Percentiles rank a stretch among this genome's conserved stretches.
phyloP scores from a whole-genome alignment of 2,329 filamentous ascomycete species.

The Fusarium metavorans region DNA sequence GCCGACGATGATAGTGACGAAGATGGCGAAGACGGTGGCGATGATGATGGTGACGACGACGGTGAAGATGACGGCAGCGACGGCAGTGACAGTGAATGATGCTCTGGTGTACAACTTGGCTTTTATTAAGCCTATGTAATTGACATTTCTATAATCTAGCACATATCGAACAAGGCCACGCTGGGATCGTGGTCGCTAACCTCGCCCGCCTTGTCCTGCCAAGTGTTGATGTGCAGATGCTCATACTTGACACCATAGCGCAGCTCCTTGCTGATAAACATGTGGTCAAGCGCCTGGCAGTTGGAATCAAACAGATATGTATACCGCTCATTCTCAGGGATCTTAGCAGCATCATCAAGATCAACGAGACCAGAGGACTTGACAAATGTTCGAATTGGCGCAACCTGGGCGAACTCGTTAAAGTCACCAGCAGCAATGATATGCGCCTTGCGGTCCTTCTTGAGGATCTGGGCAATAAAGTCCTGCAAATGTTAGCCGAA shows the following conservation, averaged over 20 bases:
- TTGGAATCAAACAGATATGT: conserved; percentile 79
- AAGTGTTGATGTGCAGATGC: conserved; percentile 79
- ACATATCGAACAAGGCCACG: conserved; percentile 73
- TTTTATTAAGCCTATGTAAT: not conserved
- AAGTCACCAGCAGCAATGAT: conserved; percentile 76
- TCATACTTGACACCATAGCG: conserved; percentile 63
- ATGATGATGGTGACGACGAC: conserved; percentile 28
- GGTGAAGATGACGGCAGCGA: conserved; percentile 17
- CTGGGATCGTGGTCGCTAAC: conserved; percentile 78
- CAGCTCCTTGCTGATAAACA: conserved; percentile 71
- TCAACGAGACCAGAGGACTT: conserved; percentile 68
- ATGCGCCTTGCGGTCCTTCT: conserved; percentile 65
- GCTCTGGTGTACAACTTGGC: not conserved
- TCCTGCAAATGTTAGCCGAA: conserved; percentile 44
- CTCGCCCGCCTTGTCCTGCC: conserved; percentile 67
- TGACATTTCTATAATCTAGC: conserved; percentile 44
- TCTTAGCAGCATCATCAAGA: conserved; percentile 69
- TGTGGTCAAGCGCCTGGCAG: conserved; percentile 77
- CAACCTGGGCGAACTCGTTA: conserved; percentile 76
- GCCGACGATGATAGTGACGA: conserved; percentile 58
- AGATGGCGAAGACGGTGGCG: conserved; percentile 50
- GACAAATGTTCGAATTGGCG: conserved; percentile 68
- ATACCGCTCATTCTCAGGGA: conserved; percentile 70
- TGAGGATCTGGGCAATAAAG: conserved; percentile 70
- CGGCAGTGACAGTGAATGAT: conserved; percentile 3